phyloP scores from a whole-genome alignment of 192 early-diverging fungal genomes.

The Gamsiella multidivaricata region DNA sequence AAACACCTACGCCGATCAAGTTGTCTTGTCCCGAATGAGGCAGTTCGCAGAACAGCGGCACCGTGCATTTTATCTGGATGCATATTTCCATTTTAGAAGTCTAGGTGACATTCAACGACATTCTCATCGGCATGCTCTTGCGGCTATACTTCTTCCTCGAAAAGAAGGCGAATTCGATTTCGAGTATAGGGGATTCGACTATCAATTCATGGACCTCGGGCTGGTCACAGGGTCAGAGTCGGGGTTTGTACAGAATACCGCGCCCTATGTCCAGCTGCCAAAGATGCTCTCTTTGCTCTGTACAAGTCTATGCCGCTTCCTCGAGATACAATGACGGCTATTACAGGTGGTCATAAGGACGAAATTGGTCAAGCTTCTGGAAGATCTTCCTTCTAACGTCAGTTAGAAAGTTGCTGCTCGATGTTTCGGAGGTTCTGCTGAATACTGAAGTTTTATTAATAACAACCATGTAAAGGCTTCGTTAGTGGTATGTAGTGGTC shows the following conservation, averaged over 20 bases:
- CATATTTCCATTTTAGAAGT: neutral
- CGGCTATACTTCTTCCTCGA: slow-evolving; percentile 31
- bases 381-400: too few species aligned
- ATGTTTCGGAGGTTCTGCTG: too few species aligned
- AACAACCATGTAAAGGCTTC: too few species aligned
- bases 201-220: slow-evolving; percentile 30
- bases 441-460: too few species aligned
- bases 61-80: slow-evolving; percentile 1
- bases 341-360: neutral
- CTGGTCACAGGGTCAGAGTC: slow-evolving; percentile 27
- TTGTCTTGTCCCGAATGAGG: neutral
- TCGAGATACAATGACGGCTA: slow-evolving; percentile 3
- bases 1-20: neutral
- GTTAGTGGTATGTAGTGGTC: too few species aligned
- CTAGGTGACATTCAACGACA: slow-evolving; percentile 7
- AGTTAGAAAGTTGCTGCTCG: too few species aligned
- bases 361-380: too few species aligned
- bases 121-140: slow-evolving; percentile 22
- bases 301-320: slow-evolving; percentile 19
- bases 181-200: slow-evolving; percentile 27
- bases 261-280: slow-evolving; percentile 15
- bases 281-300: slow-evolving; percentile 16
- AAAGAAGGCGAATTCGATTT: slow-evolving; percentile 10
- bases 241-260: slow-evolving; percentile 6
- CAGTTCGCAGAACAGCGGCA: neutral